Evolutionary conservation across 2,329 filamentous ascomycete genomes (phyloP).

Genomic region (Fusarium sp.): DNA sequence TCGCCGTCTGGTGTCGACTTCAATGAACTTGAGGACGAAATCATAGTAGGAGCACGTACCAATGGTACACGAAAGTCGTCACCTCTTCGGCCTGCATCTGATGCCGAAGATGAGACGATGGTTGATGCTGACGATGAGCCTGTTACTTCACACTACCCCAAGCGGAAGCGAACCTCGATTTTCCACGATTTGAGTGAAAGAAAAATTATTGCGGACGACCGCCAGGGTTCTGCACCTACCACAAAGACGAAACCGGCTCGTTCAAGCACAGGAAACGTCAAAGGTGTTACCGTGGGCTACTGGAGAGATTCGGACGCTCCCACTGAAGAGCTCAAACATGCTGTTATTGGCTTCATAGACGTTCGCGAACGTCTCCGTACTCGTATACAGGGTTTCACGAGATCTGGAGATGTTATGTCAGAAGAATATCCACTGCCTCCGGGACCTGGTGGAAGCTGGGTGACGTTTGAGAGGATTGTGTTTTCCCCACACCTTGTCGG

Average conservation of each 20-base stretch:
- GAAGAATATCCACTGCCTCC: constrained; percentile 62
- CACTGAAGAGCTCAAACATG: constrained; percentile 63
- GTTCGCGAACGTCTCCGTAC: constrained; percentile 69
- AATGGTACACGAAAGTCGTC: constrained; percentile 54
- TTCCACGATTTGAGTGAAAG: constrained; percentile 63
- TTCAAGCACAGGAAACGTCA: constrained; percentile 50
- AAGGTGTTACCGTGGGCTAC: constrained; percentile 65
- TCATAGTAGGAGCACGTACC: constrained; percentile 60
- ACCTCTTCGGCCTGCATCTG: constrained; percentile 48
- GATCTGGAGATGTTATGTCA: constrained; percentile 59
- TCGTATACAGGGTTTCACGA: constrained; percentile 63
- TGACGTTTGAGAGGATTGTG: constrained; percentile 70
- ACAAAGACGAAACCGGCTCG: constrained; percentile 47
- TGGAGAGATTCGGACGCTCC: constrained; percentile 69
- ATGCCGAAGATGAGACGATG: constrained; percentile 58
- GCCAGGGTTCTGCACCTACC: constrained; percentile 34
- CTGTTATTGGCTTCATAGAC: constrained; percentile 72
- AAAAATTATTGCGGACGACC: constrained; percentile 54
- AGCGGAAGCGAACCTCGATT: constrained; percentile 65
- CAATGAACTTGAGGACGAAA: constrained; percentile 62
- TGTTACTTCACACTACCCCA: constrained; percentile 58
- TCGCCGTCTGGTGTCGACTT: constrained; percentile 53
- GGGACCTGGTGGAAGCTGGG: constrained; percentile 72
- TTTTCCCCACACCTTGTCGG: constrained; percentile 68
- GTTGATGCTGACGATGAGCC: constrained; percentile 55